Conservation (phyloP, 306 rosid genomes). For the Vicia faba region DNA sequence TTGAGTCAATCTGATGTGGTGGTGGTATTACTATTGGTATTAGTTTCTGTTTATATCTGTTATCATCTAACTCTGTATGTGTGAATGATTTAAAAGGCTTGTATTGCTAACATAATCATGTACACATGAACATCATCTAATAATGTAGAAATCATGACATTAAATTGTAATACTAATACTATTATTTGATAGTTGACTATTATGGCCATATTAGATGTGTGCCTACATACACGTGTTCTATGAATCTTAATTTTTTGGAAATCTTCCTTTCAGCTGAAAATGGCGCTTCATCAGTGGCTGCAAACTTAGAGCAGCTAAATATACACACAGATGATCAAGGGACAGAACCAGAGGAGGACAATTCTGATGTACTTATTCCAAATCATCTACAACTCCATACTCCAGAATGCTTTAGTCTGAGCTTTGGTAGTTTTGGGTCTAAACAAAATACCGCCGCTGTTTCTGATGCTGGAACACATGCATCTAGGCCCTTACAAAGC, state of each 20-base stretch:
- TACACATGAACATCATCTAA: constrained; percentile 2
- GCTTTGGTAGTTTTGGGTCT: constrained; percentile 98
- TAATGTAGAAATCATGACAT: constrained; percentile 6
- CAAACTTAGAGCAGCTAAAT: constrained; percentile 74
- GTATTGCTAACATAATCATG: not conserved
- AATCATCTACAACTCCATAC: constrained; percentile 89
- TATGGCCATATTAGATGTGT: not conserved
- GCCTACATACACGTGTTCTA: constrained; percentile 1
- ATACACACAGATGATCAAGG: constrained; percentile 64
- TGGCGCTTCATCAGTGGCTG: constrained; percentile 63
- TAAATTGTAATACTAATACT: not conserved
- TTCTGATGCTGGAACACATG: constrained; percentile 53
- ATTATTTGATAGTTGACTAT: constrained; percentile 16
- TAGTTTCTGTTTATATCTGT: not conserved
- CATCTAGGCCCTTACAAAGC: constrained; percentile 52
- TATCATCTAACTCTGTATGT: not conserved
- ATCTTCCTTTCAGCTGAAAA: constrained; percentile 59
- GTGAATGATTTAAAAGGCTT: constrained; percentile 1
- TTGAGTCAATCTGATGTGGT: constrained; percentile 16
- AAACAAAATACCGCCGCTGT: constrained; percentile 48
- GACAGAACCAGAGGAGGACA: constrained; percentile 68
- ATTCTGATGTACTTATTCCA: constrained; percentile 86
- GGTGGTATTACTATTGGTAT: not conserved
- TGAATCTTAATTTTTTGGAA: not conserved
- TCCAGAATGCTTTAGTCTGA: constrained; percentile 89